Percentiles rank a stretch among this genome's conserved stretches.
These are phyloP conservation scores for Aphanocladium album DNA, from an alignment of 2,329 filamentous ascomycete species.

Conservation along the genomic window DNA sequence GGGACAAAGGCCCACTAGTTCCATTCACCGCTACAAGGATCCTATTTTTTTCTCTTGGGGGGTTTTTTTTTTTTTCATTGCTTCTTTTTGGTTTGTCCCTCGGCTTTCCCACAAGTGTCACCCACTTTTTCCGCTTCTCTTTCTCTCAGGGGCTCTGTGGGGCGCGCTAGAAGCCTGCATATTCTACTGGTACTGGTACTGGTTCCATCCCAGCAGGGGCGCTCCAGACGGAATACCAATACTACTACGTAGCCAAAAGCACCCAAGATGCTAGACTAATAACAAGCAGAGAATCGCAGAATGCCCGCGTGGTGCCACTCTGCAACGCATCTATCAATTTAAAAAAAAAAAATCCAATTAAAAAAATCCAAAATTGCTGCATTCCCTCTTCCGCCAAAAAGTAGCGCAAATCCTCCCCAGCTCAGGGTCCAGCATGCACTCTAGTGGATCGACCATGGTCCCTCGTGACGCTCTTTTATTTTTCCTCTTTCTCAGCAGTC, in stretches of 20 bases:
- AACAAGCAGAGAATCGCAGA: too few species aligned
- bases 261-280: too few species aligned
- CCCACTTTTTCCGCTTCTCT: too few species aligned
- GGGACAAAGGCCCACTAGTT: not conserved
- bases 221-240: not conserved
- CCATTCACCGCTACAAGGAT: conserved; percentile 4
- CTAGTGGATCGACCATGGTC: not conserved
- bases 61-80: not conserved
- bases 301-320: not conserved
- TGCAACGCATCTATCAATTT: not conserved
- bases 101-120: not conserved
- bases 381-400: too few species aligned
- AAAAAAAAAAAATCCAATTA: not conserved
- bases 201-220: too few species aligned
- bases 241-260: not conserved
- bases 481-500: not conserved
- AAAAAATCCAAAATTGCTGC: too few species aligned
- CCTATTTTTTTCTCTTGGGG: not conserved
- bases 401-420: not conserved
- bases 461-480: conserved; percentile 1
- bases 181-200: too few species aligned
- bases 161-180: conserved; percentile 4
- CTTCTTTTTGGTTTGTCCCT: not conserved
- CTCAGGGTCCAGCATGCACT: not conserved
- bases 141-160: conserved; percentile 5